These are phyloP conservation scores for Nannochloris sp. DNA, from an alignment of 139 green algal species.

Conservation along the genomic window DNA sequence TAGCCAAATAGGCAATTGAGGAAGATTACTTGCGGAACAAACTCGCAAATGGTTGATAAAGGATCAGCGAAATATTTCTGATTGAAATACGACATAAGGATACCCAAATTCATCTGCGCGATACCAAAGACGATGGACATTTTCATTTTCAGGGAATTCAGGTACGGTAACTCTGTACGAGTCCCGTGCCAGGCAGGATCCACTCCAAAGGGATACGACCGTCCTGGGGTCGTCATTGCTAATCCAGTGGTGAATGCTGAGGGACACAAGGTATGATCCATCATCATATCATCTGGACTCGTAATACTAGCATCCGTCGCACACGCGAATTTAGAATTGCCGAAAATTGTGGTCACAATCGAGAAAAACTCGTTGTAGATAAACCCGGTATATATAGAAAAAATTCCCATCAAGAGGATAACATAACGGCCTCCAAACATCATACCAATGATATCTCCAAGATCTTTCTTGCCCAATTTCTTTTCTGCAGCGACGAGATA, in stretches of 20 bases:
- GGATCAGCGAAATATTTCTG: conserved; percentile 75
- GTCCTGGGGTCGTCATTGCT: conserved; percentile 7
- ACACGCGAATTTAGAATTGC: conserved; percentile 40
- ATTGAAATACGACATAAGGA: conserved; percentile 91
- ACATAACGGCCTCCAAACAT: conserved; percentile 88
- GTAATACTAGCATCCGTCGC: conserved; percentile 16
- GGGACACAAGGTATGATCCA: conserved; percentile 30
- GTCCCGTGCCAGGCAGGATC: conserved; percentile 95
- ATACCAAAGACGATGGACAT: conserved; percentile 94
- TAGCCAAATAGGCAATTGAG: conserved; percentile 95
- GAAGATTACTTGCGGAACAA: conserved; percentile 93
- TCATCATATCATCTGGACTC: conserved; percentile 30
- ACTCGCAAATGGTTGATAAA: conserved; percentile 84
- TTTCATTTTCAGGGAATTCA: conserved; percentile 99
- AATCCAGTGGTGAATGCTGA: conserved; percentile 40
- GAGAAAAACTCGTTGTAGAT: conserved; percentile 99
- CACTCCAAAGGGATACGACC: conserved; percentile 82
- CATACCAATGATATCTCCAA: conserved; percentile 92
- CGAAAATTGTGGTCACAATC: conserved; percentile 84
- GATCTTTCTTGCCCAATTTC: conserved; percentile 50
- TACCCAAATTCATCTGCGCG: conserved; percentile 93
- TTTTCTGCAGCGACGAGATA: conserved; percentile 80
- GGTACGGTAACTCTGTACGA: conserved; percentile 89
- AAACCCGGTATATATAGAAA: conserved; percentile 91
- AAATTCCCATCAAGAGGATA: conserved; percentile 95